Evolutionary conservation across 2,329 filamentous ascomycete genomes (phyloP).

Genomic region (Xylaria sp.): DNA sequence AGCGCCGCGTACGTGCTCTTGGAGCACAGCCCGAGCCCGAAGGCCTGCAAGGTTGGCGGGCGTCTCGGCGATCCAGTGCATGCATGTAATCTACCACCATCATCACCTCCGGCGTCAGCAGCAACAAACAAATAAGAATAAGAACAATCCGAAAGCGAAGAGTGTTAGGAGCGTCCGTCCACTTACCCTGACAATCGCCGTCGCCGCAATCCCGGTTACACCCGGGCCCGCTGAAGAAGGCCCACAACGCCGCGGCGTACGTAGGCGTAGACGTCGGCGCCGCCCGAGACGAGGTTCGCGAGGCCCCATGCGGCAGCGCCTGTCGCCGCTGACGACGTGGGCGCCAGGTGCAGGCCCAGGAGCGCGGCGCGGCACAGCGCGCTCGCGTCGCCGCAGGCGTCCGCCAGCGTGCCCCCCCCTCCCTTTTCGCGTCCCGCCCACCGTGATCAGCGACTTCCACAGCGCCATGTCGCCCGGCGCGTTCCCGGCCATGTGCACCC

Average conservation of each 20-base stretch:
- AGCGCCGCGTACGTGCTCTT: constrained; percentile 41
- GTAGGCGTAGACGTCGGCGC: constrained; percentile 44
- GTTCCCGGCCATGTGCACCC: constrained; percentile 42
- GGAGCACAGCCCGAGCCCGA: constrained; percentile 46
- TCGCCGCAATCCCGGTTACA: constrained; percentile 40
- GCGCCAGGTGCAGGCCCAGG: constrained; percentile 51
- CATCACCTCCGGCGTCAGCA: too few relatives aligned
- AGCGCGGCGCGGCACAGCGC: constrained; percentile 49
- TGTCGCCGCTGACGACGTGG: constrained; percentile 42
- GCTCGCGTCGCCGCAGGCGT: constrained; percentile 35
- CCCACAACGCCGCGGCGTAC: constrained; percentile 48
- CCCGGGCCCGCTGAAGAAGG: constrained; percentile 45
- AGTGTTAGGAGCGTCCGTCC: too few relatives aligned
- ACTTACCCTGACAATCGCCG: constrained; percentile 39
- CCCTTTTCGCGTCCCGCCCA: constrained; percentile 42
- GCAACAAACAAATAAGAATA: too few relatives aligned
- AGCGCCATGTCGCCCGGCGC: constrained; percentile 38
- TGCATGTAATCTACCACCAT: too few relatives aligned
- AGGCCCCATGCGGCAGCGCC: constrained; percentile 46
- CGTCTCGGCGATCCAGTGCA: constrained; percentile 45
- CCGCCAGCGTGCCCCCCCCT: constrained; percentile 34
- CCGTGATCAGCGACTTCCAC: constrained; percentile 43
- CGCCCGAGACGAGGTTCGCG: constrained; percentile 48
- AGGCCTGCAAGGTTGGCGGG: constrained; percentile 45
- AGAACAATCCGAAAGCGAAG: too few relatives aligned